Evolutionary conservation across 208 protist species (phyloP), one percentile per base, ranked within the genome.

Genomic region (Crithidia acanthocephali): DNA sequence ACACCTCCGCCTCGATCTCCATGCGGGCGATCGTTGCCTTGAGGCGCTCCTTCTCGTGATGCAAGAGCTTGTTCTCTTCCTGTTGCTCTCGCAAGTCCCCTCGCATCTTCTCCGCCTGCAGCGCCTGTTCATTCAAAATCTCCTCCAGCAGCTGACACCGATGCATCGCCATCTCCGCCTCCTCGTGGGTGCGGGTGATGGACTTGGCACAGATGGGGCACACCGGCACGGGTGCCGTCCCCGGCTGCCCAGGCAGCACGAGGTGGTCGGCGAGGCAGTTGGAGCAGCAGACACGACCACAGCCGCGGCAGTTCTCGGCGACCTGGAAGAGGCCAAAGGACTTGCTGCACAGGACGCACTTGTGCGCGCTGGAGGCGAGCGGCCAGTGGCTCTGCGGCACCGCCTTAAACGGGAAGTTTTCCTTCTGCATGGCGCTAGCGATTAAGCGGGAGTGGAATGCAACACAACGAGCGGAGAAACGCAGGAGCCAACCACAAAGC

Each of bases 281-380:
- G 16, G 74, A 30, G 69, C 85, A 91, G 79, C 79, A 91, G 22
- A 89, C 77, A 2, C 78, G 77, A 0, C 84, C 86, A 52, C 85
- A 94, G 20, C 67, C 75, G 22, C 80, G 76, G 71, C 89, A 94
- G 74, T 91, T 81, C 22, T 68, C 66, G 2, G 66, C 52, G n/a
- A 70, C 59, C 10, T 45, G 62, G 52, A 88, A 78, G 7, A 87
- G 35, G n/a, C 69, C 70, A 22, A 88, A 88, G n/a, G 71, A 25
- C 52, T 76, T 83, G 22, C 69, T 64, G 56, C 89, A 94, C 32
- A 68, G 53, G n/a, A 80, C 67, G 40, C 88, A 91, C 5, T 57
- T 56, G 27, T 68, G 28, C 6, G 74, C 79, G 0, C 63, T 57
- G 23, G 61, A 72, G n/a, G 68, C 65, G 27, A 62, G 23, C 18